Conservation (phyloP, 2,329 filamentous ascomycete genomes). For the Cladobotryum mycophilum region DNA sequence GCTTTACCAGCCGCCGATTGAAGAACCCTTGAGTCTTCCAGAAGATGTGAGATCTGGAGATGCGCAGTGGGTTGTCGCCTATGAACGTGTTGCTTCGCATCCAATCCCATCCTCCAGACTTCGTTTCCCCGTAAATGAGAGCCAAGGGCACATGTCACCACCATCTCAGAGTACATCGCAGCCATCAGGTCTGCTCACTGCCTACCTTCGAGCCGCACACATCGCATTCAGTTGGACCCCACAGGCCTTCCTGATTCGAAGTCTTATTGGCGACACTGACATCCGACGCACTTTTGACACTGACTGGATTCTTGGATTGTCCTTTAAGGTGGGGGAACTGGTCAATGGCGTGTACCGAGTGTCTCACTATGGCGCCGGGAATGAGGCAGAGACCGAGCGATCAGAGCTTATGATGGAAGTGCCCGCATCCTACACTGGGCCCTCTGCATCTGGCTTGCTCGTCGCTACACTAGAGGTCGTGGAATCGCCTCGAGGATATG, state of each 20-base stretch:
- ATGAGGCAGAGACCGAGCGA: constrained; percentile 15
- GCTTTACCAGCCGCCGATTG: neutral
- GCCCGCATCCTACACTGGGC: constrained; percentile 19
- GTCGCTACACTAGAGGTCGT: constrained; percentile 17
- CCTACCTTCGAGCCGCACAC: constrained; percentile 24
- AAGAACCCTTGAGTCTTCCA: constrained; percentile 15
- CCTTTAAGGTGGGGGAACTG: constrained; percentile 22
- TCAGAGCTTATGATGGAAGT: constrained; percentile 24
- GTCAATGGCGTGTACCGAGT: constrained; percentile 28
- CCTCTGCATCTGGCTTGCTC: constrained; percentile 19
- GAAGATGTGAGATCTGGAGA: constrained; percentile 15
- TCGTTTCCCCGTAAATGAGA: neutral
- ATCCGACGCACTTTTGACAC: constrained; percentile 20
- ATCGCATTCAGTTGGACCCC: constrained; percentile 28
- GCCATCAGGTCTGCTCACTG: constrained; percentile 18
- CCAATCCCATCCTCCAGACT: constrained; percentile 15
- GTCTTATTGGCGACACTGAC: constrained; percentile 16
- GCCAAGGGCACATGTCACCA: neutral
- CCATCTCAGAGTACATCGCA: neutral
- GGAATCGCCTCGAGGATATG: neutral
- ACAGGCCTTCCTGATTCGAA: constrained; percentile 24
- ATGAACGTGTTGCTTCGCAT: constrained; percentile 22
- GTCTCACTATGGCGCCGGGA: constrained; percentile 15
- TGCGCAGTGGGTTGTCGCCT: constrained; percentile 21
- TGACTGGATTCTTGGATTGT: constrained; percentile 16